These are phyloP conservation scores for Hansenula sp. DNA, from an alignment of 1,139 yeast species.

Conservation along the genomic window DNA sequence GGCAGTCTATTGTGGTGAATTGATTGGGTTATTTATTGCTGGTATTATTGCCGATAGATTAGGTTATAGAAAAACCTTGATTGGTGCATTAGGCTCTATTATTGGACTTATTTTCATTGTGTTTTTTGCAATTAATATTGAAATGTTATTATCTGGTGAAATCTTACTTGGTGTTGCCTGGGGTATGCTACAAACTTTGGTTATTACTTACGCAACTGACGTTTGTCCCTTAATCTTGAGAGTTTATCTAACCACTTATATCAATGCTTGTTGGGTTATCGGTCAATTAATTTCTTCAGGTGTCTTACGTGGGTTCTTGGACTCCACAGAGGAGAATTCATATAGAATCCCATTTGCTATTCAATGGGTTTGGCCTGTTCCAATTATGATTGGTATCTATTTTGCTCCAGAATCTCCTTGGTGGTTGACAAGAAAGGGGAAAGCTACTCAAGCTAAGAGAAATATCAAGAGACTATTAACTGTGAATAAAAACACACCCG, in stretches of 20 bases:
- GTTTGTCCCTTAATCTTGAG: conserved; percentile 25
- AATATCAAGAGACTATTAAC: conserved; percentile 12
- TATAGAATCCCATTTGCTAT: conserved; percentile 17
- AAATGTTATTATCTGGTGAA: conserved; percentile 25
- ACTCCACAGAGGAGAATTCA: conserved; percentile 20
- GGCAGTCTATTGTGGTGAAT: conserved; percentile 25
- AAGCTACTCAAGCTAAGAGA: conserved; percentile 6
- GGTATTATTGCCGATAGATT: conserved; percentile 49
- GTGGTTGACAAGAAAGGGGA: conserved; percentile 1
- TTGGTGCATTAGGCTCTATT: conserved; percentile 27
- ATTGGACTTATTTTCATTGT: conserved; percentile 16
- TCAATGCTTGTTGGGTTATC: conserved; percentile 20
- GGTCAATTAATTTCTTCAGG: conserved; percentile 24
- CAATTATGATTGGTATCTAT: conserved; percentile 9
- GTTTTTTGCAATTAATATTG: conserved; percentile 20
- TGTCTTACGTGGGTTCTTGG: conserved; percentile 9
- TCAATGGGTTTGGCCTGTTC: conserved; percentile 2
- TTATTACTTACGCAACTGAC: conserved; percentile 23
- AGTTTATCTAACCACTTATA: conserved; percentile 20
- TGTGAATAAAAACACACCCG: conserved; percentile 10
- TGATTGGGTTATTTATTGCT: conserved; percentile 49
- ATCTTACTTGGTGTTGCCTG: conserved; percentile 19
- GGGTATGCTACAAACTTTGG: conserved; percentile 18
- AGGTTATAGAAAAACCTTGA: conserved; percentile 51
- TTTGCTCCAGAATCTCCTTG: conserved; percentile 2